These are phyloP conservation scores for Agapanthus africanus DNA, from an alignment of 106 monocot species.

Conservation along the genomic window DNA sequence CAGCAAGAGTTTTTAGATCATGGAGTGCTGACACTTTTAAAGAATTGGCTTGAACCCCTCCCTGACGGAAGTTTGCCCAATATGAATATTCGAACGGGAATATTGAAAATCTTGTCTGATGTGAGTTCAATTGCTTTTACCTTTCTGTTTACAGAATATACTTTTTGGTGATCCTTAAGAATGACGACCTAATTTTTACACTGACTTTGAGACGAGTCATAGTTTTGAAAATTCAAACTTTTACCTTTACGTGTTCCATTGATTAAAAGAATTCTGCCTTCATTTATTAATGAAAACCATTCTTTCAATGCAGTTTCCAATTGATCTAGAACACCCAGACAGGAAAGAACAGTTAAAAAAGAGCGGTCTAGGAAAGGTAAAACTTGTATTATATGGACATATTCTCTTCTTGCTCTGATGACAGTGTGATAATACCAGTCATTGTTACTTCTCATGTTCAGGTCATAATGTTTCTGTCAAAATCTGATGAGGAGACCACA, in stretches of 20 bases:
- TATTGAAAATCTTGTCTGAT: conserved; percentile 75
- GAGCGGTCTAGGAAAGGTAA: conserved; percentile 97
- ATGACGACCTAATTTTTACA: neutral
- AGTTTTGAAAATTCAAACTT: no score
- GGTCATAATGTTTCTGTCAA: conserved; percentile 99
- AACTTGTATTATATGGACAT: neutral
- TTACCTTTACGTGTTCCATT: neutral
- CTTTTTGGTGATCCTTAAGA: neutral
- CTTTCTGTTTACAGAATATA: neutral
- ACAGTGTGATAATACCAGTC: neutral
- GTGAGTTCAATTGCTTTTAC: conserved; percentile 33
- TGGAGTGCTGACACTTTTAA: conserved; percentile 81
- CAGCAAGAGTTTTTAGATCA: conserved; percentile 96
- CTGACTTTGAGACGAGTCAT: neutral
- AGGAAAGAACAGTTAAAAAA: conserved; percentile 94
- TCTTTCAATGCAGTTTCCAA: conserved; percentile 62
- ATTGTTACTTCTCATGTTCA: conserved; percentile 14
- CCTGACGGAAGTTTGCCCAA: conserved; percentile 98
- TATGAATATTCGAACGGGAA: conserved; percentile 85
- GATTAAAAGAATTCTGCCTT: neutral
- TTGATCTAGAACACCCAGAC: conserved; percentile 78
- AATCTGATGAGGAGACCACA: conserved; percentile 96
- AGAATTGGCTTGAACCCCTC: conserved; percentile 95
- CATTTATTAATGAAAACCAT: neutral
- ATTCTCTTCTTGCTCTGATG: neutral